phyloP scores from a whole-genome alignment of 139 green algal genomes.

The Tetradesmus lagerheimii region DNA sequence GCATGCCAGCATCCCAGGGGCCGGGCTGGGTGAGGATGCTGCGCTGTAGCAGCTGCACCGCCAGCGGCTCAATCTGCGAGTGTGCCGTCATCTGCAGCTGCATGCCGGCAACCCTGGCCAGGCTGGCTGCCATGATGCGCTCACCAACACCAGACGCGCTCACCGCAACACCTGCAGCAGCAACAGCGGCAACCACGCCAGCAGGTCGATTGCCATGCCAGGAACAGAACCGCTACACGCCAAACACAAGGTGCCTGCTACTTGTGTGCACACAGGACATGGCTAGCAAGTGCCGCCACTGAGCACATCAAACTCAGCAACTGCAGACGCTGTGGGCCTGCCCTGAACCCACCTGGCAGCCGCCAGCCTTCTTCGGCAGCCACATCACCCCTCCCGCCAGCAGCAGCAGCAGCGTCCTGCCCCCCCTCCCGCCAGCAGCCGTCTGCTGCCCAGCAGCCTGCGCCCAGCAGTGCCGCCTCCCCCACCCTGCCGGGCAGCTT shows the following conservation, averaged over 20 bases:
- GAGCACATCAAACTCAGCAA: too few species aligned
- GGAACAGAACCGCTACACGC: neutral
- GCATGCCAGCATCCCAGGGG: constrained; percentile 29
- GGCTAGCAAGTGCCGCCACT: too few species aligned
- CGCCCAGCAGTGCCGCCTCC: constrained; percentile 83
- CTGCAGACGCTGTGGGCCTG: too few species aligned
- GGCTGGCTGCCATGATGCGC: constrained; percentile 68
- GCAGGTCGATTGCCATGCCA: neutral
- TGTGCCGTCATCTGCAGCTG: neutral
- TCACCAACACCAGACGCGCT: constrained; percentile 85
- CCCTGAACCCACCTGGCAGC: neutral
- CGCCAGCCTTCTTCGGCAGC: neutral
- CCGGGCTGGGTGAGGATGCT: constrained; percentile 1
- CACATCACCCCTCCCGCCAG: too few species aligned
- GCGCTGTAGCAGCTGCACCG: neutral
- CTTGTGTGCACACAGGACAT: neutral
- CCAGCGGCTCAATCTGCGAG: neutral
- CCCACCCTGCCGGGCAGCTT: constrained; percentile 84
- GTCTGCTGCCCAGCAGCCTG: constrained; percentile 84
- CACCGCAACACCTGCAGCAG: constrained; percentile 34
- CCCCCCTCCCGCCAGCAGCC: neutral
- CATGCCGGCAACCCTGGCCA: constrained; percentile 61
- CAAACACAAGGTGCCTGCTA: neutral
- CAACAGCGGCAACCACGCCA: neutral
- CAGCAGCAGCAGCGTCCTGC: neutral